phyloP scores from a whole-genome alignment of 192 early-diverging fungal species.

The Obelidium mucronatum region DNA sequence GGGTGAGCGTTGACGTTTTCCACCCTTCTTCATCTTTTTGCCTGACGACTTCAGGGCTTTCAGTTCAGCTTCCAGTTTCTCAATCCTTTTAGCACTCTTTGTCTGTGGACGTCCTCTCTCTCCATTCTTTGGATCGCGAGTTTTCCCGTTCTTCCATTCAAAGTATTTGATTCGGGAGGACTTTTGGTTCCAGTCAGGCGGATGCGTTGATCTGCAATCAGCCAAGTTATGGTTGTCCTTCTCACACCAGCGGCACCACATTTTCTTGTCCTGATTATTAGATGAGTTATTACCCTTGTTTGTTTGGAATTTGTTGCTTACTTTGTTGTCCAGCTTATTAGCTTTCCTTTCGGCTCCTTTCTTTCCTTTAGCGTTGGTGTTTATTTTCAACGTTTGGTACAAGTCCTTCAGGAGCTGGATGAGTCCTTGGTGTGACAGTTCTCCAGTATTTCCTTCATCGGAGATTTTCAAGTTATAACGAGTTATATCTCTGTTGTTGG shows the following conservation, averaged over 20 bases:
- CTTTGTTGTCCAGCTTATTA: background rate
- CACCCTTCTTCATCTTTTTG: background rate
- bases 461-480: background rate
- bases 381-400: background rate
- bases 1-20: background rate
- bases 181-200: background rate
- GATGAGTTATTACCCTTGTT: background rate
- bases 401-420: background rate
- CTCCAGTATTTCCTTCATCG: background rate
- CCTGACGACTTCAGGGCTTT: no score
- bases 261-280: background rate
- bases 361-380: no score
- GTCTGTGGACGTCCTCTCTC: no score
- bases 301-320: background rate
- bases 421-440: background rate
- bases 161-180: background rate
- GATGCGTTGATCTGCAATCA: background rate
- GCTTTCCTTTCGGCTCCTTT: background rate
- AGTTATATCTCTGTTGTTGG: background rate
- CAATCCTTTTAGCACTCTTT: background rate
- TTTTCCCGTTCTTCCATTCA: background rate
- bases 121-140: background rate
- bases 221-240: background rate
- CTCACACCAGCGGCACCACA: background rate
- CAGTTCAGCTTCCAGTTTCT: background rate